phyloP scores from a whole-genome alignment of 768 basidiomycete species.

The Hebeloma cylindrosporum region DNA sequence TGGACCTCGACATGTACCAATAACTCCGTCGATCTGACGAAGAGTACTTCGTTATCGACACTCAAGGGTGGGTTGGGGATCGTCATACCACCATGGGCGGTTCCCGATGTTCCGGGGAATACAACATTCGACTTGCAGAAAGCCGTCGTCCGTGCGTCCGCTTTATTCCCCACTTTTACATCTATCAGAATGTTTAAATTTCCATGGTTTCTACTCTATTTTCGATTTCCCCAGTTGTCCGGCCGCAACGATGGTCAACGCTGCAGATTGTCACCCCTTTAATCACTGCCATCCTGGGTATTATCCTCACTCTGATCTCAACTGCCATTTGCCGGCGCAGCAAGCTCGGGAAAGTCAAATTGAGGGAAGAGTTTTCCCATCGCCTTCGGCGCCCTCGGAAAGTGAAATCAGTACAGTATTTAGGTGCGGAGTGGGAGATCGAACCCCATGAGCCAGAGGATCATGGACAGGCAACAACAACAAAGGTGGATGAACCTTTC shows the following conservation, averaged over 20 bases:
- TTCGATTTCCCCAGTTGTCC: background rate
- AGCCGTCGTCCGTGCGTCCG: constrained; percentile 22
- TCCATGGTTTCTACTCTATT: background rate
- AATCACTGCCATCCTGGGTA: constrained; percentile 14
- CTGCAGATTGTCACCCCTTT: constrained; percentile 23
- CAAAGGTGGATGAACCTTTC: background rate
- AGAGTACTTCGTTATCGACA: constrained; percentile 6
- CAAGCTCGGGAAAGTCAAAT: background rate
- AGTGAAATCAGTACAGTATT: constrained; percentile 6
- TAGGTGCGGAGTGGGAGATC: constrained; percentile 9
- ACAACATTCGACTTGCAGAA: constrained; percentile 22
- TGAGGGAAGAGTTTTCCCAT: background rate
- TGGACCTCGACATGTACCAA: constrained; percentile 21
- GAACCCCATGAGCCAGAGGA: constrained; percentile 1
- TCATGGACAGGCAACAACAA: background rate
- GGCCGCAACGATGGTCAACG: constrained; percentile 17
- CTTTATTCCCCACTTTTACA: background rate
- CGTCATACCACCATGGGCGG: constrained; percentile 19
- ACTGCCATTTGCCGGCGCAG: constrained; percentile 11
- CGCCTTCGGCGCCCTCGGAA: background rate
- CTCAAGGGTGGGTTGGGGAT: constrained; percentile 11
- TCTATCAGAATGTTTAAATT: background rate
- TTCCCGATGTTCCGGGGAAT: constrained; percentile 21
- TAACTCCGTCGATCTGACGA: constrained; percentile 12
- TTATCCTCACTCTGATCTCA: constrained; percentile 14